These are phyloP conservation scores for Sphaerostilbella broomeana DNA, from an alignment of 2,329 filamentous ascomycete genomes.

Conservation along the genomic window DNA sequence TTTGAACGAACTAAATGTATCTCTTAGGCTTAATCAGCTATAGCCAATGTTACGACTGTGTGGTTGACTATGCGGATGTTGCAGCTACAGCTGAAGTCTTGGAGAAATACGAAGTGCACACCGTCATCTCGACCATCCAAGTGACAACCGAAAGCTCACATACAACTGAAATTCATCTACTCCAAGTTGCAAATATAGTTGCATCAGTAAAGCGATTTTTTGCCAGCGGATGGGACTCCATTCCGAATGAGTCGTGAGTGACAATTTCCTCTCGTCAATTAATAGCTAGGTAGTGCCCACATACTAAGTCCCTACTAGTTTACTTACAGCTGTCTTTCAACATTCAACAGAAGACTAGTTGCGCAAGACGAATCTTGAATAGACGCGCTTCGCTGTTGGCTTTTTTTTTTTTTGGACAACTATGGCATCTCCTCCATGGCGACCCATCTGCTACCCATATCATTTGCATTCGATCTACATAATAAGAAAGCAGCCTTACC, in stretches of 20 bases:
- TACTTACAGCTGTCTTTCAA: not conserved
- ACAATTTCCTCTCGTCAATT: not conserved
- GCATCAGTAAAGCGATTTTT: constrained; percentile 33
- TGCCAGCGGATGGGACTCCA: constrained; percentile 31
- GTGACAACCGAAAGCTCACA: constrained; percentile 24
- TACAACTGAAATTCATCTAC: constrained; percentile 35
- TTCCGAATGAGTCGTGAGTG: constrained; percentile 6
- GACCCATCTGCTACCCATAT: constrained; percentile 32
- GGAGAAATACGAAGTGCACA: constrained; percentile 33
- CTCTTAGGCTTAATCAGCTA: not conserved
- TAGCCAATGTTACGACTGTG: not conserved
- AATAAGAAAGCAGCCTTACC: constrained; percentile 42
- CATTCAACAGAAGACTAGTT: not conserved
- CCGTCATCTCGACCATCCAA: constrained; percentile 36
- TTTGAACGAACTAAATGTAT: not conserved
- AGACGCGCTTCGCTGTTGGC: constrained; percentile 33
- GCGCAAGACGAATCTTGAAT: constrained; percentile 25
- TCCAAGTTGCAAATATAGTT: constrained; percentile 35
- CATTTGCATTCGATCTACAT: constrained; percentile 37
- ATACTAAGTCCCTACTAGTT: not conserved
- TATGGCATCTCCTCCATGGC: constrained; percentile 32
- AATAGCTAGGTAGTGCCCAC: not conserved
- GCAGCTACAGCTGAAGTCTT: constrained; percentile 18
- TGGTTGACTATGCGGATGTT: constrained; percentile 24
- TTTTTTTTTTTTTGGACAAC: constrained; percentile 40